phyloP scores from a whole-genome alignment of 192 early-diverging fungal genomes.

The Podochytrium sp. region DNA sequence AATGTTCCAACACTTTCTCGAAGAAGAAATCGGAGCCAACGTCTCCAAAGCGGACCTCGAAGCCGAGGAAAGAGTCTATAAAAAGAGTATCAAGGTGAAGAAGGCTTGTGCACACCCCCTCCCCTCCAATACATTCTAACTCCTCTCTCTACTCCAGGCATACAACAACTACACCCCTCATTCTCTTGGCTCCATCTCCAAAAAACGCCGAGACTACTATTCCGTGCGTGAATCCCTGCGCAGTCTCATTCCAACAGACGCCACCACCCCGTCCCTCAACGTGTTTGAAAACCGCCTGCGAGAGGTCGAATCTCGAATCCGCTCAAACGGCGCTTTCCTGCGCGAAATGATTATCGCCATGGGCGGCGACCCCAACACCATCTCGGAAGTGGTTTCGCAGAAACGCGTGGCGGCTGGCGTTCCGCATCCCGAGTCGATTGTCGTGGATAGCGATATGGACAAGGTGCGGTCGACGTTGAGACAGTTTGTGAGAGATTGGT shows the following conservation, averaged over 20 bases:
- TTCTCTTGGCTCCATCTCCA: conserved; percentile 35
- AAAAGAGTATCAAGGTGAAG: conserved; percentile 28
- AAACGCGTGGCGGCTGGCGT: background rate
- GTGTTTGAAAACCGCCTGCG: conserved; percentile 3
- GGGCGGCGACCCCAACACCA: conserved; percentile 9
- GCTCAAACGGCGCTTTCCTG: conserved; percentile 10
- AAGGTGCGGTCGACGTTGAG: conserved; percentile 82
- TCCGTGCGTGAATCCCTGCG: conserved; percentile 26
- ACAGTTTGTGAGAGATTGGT: conserved; percentile 97
- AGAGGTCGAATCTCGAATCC: conserved; percentile 11
- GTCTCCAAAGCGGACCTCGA: background rate
- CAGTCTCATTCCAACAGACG: conserved; percentile 12
- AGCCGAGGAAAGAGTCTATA: conserved; percentile 5
- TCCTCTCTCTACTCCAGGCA: too few relatives aligned
- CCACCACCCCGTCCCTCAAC: background rate
- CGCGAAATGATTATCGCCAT: background rate
- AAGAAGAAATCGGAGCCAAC: background rate
- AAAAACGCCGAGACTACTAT: conserved; percentile 42
- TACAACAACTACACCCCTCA: conserved; percentile 45
- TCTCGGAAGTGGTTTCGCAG: background rate
- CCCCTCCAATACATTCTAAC: too few relatives aligned
- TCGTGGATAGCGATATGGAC: conserved; percentile 80
- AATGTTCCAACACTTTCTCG: conserved; percentile 3
- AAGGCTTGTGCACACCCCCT: too few relatives aligned
- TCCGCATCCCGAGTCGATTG: conserved; percentile 35